Percentiles rank a stretch among this genome's conserved stretches.
Conservation (phyloP, 352 stramenopile species). For the Phytophthora ohioensis region DNA sequence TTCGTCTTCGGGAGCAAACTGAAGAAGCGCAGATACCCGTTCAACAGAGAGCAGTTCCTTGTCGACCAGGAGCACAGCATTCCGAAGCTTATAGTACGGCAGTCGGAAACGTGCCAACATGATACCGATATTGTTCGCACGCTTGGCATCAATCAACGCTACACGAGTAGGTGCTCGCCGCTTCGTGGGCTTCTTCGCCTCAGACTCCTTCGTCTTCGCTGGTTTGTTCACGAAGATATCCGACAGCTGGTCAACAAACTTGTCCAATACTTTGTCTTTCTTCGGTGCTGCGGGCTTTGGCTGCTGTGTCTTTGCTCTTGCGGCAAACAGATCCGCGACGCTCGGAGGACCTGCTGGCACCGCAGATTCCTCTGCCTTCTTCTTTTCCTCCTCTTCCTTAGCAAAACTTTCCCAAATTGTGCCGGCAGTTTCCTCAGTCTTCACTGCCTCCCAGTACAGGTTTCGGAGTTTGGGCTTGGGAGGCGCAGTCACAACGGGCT, state of each 20-base stretch:
- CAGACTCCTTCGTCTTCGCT: slow-evolving; percentile 59
- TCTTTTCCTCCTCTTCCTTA: slow-evolving; percentile 42
- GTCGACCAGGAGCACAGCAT: slow-evolving; percentile 82
- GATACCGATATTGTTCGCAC: slow-evolving; percentile 90
- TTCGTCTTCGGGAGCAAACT: slow-evolving; percentile 81
- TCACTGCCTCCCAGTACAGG: slow-evolving; percentile 85
- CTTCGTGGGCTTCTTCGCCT: slow-evolving; percentile 65
- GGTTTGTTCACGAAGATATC: slow-evolving; percentile 89
- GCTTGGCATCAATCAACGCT: slow-evolving; percentile 84
- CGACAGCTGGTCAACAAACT: slow-evolving; percentile 73
- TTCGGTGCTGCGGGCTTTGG: slow-evolving; percentile 22
- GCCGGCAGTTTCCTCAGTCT: slow-evolving; percentile 58
- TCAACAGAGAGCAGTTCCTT: slow-evolving; percentile 81
- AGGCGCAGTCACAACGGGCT: slow-evolving; percentile 50
- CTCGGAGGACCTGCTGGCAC: slow-evolving; percentile 31
- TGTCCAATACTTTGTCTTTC: slow-evolving; percentile 64
- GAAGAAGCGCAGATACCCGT: slow-evolving; percentile 74
- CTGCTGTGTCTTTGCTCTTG: slow-evolving; percentile 30
- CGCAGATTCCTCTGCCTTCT: slow-evolving; percentile 13
- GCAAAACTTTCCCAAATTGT: slow-evolving; percentile 85
- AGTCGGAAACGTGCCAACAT: slow-evolving; percentile 88
- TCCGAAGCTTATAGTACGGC: slow-evolving; percentile 80
- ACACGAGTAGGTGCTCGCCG: slow-evolving; percentile 74
- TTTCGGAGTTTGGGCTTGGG: slow-evolving; percentile 86
- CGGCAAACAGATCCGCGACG: slow-evolving; percentile 53